phyloP scores from a whole-genome alignment of 1,284 basidiomycete genomes.

The Austropuccinia psidii region DNA sequence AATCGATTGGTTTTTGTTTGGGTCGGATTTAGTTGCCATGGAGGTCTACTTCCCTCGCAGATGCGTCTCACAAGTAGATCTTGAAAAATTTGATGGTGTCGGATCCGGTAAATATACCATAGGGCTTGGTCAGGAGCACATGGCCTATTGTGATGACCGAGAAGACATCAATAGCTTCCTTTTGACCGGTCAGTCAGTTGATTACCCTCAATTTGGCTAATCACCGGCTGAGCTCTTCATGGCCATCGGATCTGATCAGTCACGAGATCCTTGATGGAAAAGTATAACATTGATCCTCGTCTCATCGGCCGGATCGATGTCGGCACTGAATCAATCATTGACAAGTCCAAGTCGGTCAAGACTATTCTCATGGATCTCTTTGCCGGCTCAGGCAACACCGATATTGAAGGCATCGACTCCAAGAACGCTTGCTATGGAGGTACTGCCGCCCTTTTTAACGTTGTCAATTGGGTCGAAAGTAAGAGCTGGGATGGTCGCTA shows the following conservation, averaged over 20 bases:
- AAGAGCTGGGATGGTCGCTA: conserved; percentile 97
- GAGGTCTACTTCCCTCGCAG: conserved; percentile 32
- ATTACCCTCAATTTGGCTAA: conserved; percentile 2
- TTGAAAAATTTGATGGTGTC: conserved; percentile 93
- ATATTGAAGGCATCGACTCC: conserved; percentile 97
- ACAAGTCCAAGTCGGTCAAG: conserved; percentile 99
- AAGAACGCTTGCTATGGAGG: conserved; percentile 99
- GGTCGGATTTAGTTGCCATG: conserved; percentile 15
- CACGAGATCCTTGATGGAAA: conserved; percentile 69
- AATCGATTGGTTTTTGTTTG: background rate
- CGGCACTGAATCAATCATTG: conserved; percentile 97
- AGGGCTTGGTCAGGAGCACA: conserved; percentile 94
- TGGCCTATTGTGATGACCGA: conserved; percentile 77
- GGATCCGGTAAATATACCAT: conserved; percentile 98
- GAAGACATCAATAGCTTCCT: conserved; percentile 99
- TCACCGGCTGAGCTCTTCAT: background rate
- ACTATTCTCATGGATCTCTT: conserved; percentile 99
- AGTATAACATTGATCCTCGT: conserved; percentile 91
- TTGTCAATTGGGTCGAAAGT: conserved; percentile 81
- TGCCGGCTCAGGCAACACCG: conserved; percentile 78
- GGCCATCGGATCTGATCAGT: conserved; percentile 39
- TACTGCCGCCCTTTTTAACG: conserved; percentile 95
- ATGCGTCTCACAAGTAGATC: conserved; percentile 86
- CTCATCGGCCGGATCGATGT: conserved; percentile 96
- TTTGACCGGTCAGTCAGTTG: conserved; percentile 64